phyloP scores from a whole-genome alignment of 371 early-diverging fungal species.

The Blastocladiella emersonii region DNA sequence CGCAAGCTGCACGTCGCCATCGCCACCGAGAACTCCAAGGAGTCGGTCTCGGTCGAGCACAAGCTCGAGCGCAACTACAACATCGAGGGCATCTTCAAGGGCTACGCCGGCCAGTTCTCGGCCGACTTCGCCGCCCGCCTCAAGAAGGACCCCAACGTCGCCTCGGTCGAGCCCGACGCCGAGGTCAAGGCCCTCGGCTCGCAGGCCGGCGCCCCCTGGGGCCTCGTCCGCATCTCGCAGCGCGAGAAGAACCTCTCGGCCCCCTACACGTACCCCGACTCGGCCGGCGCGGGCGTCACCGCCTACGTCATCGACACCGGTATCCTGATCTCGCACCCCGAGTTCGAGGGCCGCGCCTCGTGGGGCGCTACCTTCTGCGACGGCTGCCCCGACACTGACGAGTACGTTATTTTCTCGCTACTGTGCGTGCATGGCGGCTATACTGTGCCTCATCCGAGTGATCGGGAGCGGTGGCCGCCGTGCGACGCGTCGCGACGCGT shows the following conservation, averaged over 20 bases:
- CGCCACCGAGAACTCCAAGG: too few species aligned
- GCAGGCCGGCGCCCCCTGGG: not conserved
- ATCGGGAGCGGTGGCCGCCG: too few species aligned
- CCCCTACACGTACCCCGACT: constrained; percentile 19
- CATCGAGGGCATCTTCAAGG: not conserved
- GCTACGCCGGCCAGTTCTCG: not conserved
- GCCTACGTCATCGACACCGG: constrained; percentile 66
- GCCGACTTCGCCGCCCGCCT: not conserved
- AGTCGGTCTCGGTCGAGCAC: too few species aligned
- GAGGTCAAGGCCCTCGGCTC: not conserved
- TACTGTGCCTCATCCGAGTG: too few species aligned
- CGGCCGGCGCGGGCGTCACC: constrained; percentile 38
- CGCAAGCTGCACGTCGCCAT: too few species aligned
- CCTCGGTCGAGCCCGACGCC: not conserved
- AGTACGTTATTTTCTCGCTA: constrained; percentile 8
- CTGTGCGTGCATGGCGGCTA: too few species aligned
- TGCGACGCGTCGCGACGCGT: too few species aligned
- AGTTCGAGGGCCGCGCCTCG: constrained; percentile 44
- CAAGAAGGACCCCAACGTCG: not conserved
- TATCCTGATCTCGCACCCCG: constrained; percentile 38
- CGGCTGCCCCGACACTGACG: constrained; percentile 20
- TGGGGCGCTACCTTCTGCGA: constrained; percentile 50
- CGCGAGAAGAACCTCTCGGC: not conserved
- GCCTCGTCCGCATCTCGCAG: not conserved
- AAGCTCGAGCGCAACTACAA: not conserved